A percentile compares a stretch with the other conserved stretches of the same genome.
These are phyloP conservation scores for Avena eriantha DNA, from an alignment of 176 grass and related monocot species.

Conservation along the genomic window DNA sequence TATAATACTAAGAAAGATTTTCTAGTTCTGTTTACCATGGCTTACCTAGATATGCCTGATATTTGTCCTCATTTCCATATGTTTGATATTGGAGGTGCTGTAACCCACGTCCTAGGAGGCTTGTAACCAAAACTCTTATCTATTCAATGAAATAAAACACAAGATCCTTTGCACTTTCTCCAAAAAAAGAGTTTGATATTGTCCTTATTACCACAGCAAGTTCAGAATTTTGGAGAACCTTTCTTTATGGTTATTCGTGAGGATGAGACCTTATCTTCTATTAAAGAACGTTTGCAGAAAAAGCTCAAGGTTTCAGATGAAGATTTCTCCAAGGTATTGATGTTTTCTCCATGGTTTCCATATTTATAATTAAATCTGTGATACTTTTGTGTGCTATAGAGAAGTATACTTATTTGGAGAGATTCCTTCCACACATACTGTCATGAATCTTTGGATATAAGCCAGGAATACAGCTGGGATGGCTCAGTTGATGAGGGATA, in stretches of 20 bases:
- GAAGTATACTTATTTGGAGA: not conserved
- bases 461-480: not conserved
- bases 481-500: not conserved
- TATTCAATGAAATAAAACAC: too few species aligned
- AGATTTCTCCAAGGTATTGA: slow-evolving; percentile 86
- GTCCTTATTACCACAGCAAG: slow-evolving; percentile 62
- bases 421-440: not conserved
- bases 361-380: slow-evolving; percentile 2
- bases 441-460: not conserved
- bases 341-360: slow-evolving; percentile 2
- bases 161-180: too few species aligned
- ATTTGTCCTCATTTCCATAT: slow-evolving; percentile 18
- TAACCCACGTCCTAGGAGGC: too few species aligned
- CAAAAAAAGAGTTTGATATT: not conserved
- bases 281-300: slow-evolving; percentile 91
- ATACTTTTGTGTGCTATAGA: slow-evolving; percentile 23
- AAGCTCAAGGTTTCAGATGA: slow-evolving; percentile 89
- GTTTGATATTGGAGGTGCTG: slow-evolving; percentile 20
- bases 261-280: slow-evolving; percentile 80
- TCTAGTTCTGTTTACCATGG: not conserved
- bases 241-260: slow-evolving; percentile 98
- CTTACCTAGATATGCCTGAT: slow-evolving; percentile 30
- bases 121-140: too few species aligned
- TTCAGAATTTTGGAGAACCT: slow-evolving; percentile 99
- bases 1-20: slow-evolving; percentile 1